phyloP scores from a whole-genome alignment of 2,329 filamentous ascomycete species.

The Dryadomyces quercivorus region DNA sequence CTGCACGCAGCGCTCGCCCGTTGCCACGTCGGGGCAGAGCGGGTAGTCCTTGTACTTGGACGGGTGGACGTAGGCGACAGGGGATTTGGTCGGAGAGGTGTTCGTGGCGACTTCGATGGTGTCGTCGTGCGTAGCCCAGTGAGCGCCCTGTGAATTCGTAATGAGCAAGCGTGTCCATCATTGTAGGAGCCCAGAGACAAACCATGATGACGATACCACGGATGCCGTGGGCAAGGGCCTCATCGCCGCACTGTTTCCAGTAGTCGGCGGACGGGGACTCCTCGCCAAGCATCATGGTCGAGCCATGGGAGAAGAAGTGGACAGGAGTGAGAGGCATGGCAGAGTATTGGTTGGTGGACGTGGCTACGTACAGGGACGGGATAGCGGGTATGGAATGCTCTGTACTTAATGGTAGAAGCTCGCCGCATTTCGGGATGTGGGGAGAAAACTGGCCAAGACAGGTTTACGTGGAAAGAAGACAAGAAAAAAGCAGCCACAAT shows the following conservation, averaged over 20 bases:
- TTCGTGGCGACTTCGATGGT: slow-evolving; percentile 50
- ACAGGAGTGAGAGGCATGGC: slow-evolving; percentile 31
- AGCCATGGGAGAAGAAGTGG: slow-evolving; percentile 59
- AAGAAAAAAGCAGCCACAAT: too few species aligned
- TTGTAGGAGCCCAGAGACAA: too few species aligned
- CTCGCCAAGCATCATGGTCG: slow-evolving; percentile 61
- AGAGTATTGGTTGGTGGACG: too few species aligned
- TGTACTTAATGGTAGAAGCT: background rate
- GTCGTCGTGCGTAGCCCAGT: slow-evolving; percentile 48
- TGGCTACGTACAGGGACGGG: background rate
- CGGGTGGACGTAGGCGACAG: slow-evolving; percentile 55
- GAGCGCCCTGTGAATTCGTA: slow-evolving; percentile 44
- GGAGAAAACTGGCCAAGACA: background rate
- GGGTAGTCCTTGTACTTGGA: slow-evolving; percentile 51
- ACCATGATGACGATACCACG: slow-evolving; percentile 57
- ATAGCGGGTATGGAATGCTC: too few species aligned
- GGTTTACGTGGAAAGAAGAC: too few species aligned
- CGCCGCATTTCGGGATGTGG: background rate
- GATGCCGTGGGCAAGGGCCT: slow-evolving; percentile 44
- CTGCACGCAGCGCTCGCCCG: slow-evolving; percentile 33
- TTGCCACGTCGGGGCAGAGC: slow-evolving; percentile 46
- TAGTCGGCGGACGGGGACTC: slow-evolving; percentile 48
- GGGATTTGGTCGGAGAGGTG: slow-evolving; percentile 45
- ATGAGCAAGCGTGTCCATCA: too few species aligned
- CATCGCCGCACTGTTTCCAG: slow-evolving; percentile 54